Base-by-base conservation (phyloP, 2,329 filamentous ascomycete genomes). In the Bipolaris gigantea region DNA sequence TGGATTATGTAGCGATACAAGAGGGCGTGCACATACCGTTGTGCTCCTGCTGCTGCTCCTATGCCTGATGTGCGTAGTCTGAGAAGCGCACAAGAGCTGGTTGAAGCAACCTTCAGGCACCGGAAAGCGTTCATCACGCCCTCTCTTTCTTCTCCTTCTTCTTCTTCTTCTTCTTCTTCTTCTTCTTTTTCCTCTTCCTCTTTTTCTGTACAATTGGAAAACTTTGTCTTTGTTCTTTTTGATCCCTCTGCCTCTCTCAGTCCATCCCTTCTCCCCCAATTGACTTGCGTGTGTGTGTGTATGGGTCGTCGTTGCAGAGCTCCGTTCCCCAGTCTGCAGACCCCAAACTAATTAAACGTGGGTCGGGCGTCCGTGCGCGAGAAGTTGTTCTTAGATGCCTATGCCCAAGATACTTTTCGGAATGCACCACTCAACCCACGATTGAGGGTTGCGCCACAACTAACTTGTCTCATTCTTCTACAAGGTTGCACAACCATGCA, bases 61-160 rank as follows among this genome's bases (percentile, higher is more conserved):
- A 27, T 40, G 13, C 15, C 33, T 10, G 44, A 23, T 39, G 54
- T 49, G 41, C 53, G 59, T 40, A 49, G 46, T 60, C 56, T 55
- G 61, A 69, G 47, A 51, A 67, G 56, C 27, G 59, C 55, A 25
- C 60, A 50, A 32, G 62, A 38, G 54, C 50, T 53, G 39, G 55
- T 41, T 9, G 62, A 62, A 30, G 62, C 61, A 21, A 60, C 51
- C 55, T 66, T 55, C 35, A 73, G 46, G 55, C 70, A 73, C 49
- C 65, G 67, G 21, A 71, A 64, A 5, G 68, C 66, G 46, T 72
- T 71, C 73, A 75, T 75, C 3, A 10, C 66, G 50, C 43, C 9
- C 5, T 18, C 13, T 21, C 25, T 5, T 8, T 5, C 8, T 39
- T 34, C 13, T 34, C n/a, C n/a, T n/a, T n/a, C n/a, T n/a, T n/a